Evolutionary conservation across 192 early-diverging fungal genomes (phyloP), one percentile per base, ranked within the genome.

Genomic region (Chytriomyces sp.): DNA sequence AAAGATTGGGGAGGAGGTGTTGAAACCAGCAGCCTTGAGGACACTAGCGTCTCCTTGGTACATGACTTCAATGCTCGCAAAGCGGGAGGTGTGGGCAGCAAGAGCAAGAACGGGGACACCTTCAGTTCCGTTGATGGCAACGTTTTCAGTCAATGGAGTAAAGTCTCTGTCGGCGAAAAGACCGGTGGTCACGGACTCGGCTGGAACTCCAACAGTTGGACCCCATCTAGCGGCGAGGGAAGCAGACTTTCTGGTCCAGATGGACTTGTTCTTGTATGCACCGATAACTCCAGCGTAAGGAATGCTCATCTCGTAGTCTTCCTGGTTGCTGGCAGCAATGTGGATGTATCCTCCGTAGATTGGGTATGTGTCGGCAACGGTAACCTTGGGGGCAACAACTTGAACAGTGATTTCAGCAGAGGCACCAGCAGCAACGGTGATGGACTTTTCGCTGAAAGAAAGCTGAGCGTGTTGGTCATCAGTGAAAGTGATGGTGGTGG

Each of bases 251-350:
- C 60, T 60, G 44, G 71, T 23, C 71, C 71, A 73, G 46, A 73
- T 47, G 46, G 9, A 1, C 18, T 59, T 60, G 16, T 61, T 48
- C 57, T 73, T 73, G 9, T 28, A 73, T 7, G 23, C 1, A 46
- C 71, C 71, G 49, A 47, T 45, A 8, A 73, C 61, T 20, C 71
- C 71, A 35, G 71, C 71, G 62, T 63, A 73, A 23, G 71, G 71
- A 73, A 73, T 64, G 63, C 18, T 23, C 11, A 64, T 64, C 4
- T 28, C 66, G 23, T 44, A 9, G 18, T 45, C 66, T n/a, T 11
- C 13, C 26, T 20, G 24, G 28, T 64, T 64, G 18, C 18, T 23
- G 28, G 18, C 28, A 16, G 1, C 1, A 47, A 67, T 47, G 35
- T n/a, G 43, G 10, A 67, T 45, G 16, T 28, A 45, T 43, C 66